These are phyloP conservation scores for Eucalyptus tenuipes DNA, from an alignment of 345 rosid genomes.

Conservation along the genomic window DNA sequence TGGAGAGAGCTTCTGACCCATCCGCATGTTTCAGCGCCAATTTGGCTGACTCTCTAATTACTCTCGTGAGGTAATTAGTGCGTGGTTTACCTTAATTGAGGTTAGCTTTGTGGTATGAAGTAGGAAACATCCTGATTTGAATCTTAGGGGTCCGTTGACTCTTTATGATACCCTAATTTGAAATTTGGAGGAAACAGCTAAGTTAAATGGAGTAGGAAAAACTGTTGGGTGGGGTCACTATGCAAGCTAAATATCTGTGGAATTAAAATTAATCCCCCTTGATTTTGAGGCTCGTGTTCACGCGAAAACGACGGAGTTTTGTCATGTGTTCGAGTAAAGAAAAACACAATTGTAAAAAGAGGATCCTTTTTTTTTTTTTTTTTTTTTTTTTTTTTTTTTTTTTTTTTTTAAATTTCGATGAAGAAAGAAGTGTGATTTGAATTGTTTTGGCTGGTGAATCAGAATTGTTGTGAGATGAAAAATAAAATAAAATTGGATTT, in stretches of 20 bases:
- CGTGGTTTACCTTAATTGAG: not conserved
- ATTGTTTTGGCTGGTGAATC: not conserved
- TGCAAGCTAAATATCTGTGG: not conserved
- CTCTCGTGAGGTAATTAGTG: not conserved
- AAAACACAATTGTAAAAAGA: rapidly evolving
- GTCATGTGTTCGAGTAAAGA: not conserved
- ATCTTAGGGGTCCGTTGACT: not conserved
- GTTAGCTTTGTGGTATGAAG: not conserved
- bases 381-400: too few relatives aligned
- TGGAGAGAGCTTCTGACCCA: not conserved
- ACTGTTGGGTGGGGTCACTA: not conserved
- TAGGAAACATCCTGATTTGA: not conserved
- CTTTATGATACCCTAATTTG: not conserved
- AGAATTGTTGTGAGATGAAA: not conserved
- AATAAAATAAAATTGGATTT: not conserved
- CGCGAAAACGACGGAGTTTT: rapidly evolving
- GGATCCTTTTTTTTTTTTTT: too few relatives aligned
- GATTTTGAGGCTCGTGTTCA: not conserved
- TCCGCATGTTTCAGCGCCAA: not conserved
- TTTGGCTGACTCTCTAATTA: not conserved
- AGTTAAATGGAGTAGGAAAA: not conserved
- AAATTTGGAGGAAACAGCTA: not conserved
- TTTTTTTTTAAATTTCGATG: too few relatives aligned
- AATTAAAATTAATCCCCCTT: not conserved
- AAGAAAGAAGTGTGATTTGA: not conserved